Base-by-base conservation (phyloP, 306 rosid species). In the Cucumis cinereus region DNA sequence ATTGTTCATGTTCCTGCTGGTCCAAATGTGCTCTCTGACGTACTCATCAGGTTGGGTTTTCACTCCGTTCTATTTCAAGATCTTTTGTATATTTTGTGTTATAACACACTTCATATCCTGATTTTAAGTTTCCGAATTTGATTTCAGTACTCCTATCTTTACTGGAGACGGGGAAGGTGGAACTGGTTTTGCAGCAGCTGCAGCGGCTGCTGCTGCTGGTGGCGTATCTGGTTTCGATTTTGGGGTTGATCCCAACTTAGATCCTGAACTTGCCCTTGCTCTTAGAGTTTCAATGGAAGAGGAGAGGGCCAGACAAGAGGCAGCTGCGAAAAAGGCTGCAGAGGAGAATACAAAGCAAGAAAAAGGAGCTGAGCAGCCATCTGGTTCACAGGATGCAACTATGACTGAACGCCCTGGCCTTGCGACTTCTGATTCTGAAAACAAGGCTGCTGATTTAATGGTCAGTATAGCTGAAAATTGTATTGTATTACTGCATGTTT, bases 231-330 rank as follows among this genome's bases (percentile, higher is more conserved):
- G 99, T 64, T 95, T 81, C 90, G 99, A 95, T 70, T 95, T 95
- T 47, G 99, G 99, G 20, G 99, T 95, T 70, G 99, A 95, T 89
- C 99, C 99, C 15, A 95, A 95, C 91, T 82, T 95, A 84, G 99
- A 95, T 79, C 99, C 99, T 26, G 99, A 95, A 81, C 88, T 95
- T 76, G 99, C 99, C 77, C 99, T 95, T 79, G 99, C 99, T 80
- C 92, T 95, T 38, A 90, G 99, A 83, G 99, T 95, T 82, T 95
- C 99, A 58, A 95, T 95, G 99, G 99, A 95, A 84, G 99, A 95
- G 84, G 99, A 95, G 88, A 90, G 99, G 87, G 99, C 98, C 54
- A 88, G 99, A 78, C 99, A 95, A 69, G 99, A 95, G 85, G 99
- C 99, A 53, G 98, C 99, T 80, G 99, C 99, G 19, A 95, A 90